Conservation (phyloP, 352 stramenopile genomes). For the Blastocystis sp. region DNA sequence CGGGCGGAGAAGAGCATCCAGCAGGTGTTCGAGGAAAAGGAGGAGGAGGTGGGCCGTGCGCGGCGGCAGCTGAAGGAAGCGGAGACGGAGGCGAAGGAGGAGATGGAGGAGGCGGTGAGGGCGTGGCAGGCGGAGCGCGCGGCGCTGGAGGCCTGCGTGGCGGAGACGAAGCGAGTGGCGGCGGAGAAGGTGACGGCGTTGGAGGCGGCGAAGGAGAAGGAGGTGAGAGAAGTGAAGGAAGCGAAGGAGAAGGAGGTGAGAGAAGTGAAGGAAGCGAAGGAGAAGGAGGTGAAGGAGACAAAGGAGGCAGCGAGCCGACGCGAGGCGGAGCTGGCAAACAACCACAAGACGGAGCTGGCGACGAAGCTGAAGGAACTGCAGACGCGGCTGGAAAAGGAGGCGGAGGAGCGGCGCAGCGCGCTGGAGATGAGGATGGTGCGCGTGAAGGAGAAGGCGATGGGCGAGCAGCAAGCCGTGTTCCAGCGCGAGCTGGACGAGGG, state of each 20-base stretch:
- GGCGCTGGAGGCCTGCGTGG: not conserved
- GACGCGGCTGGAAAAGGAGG: not conserved
- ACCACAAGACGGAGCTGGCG: not conserved
- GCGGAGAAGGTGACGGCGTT: not conserved
- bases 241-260: not conserved
- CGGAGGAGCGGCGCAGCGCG: not conserved
- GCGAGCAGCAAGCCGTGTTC: slow-evolving; percentile 22
- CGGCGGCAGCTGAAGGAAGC: not conserved
- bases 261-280: not conserved
- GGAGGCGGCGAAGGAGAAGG: not conserved
- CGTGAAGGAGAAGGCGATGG: slow-evolving; percentile 1
- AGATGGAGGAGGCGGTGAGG: not conserved
- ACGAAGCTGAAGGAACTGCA: not conserved
- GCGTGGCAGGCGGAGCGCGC: not conserved
- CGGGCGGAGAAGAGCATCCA: not conserved
- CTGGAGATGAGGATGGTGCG: slow-evolving; percentile 42
- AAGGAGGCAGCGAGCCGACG: not conserved
- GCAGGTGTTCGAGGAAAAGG: slow-evolving; percentile 37
- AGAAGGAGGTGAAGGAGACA: not conserved
- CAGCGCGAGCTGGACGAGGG: slow-evolving; percentile 9
- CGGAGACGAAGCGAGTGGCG: not conserved
- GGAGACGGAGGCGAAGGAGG: not conserved
- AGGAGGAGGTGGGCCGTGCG: not conserved
- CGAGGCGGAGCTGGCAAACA: not conserved
- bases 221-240: not conserved